Evolutionary conservation across 306 rosid genomes (phyloP).

Genomic region (Citrullus colocynthis): DNA sequence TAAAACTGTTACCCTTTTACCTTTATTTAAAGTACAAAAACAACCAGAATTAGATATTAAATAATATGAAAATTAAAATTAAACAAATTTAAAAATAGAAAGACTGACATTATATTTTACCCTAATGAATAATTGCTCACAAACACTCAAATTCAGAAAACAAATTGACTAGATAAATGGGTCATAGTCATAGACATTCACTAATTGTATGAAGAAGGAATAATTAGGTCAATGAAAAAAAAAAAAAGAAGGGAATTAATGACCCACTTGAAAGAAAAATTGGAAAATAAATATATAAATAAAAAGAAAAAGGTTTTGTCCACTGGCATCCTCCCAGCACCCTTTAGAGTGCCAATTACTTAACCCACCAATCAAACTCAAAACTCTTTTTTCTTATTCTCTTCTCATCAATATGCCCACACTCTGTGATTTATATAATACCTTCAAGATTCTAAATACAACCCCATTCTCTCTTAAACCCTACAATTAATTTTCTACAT

Average conservation of each 20-base stretch:
- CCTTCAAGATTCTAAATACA: not conserved
- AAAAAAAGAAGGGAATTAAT: not conserved
- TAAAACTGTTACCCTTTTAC: too few species aligned
- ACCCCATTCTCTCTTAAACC: not conserved
- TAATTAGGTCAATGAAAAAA: not conserved
- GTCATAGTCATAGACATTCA: not conserved
- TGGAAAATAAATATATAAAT: not conserved
- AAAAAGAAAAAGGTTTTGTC: not conserved
- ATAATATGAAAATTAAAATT: too few species aligned
- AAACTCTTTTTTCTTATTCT: not conserved
- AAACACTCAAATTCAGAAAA: not conserved
- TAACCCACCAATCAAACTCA: not conserved
- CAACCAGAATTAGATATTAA: too few species aligned
- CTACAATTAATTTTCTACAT: not conserved
- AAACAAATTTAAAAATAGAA: too few species aligned
- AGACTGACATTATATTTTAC: too few species aligned
- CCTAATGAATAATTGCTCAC: too few species aligned
- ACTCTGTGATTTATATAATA: not conserved
- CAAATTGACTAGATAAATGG: not conserved
- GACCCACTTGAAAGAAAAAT: not conserved
- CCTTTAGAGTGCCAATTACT: not conserved
- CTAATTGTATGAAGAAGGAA: not conserved
- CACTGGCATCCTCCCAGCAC: not conserved
- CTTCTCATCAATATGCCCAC: slow-evolving; percentile 1
- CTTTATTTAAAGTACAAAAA: too few species aligned